Evolutionary conservation across 495 filamentous ascomycete species (phyloP).

Genomic region (Immersiella caudata): DNA sequence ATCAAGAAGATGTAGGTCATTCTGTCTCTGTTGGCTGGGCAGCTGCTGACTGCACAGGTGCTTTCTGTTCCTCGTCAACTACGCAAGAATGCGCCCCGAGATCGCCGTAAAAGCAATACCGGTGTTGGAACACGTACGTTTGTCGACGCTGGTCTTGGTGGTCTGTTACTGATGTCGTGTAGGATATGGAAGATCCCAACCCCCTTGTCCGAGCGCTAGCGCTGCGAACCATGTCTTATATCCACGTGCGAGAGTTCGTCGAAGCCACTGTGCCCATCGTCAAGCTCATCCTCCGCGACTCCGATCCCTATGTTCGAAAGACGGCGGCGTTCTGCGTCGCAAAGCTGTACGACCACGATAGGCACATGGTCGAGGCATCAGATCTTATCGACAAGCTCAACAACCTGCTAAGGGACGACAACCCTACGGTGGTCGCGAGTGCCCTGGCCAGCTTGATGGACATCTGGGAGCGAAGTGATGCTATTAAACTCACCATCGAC

Average conservation of each 20-base stretch:
- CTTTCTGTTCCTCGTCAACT: constrained; percentile 97
- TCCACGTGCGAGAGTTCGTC: constrained; percentile 96
- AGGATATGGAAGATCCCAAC: constrained; percentile 95
- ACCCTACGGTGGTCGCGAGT: constrained; percentile 94
- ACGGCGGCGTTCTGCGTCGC: constrained; percentile 96
- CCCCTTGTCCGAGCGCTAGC: constrained; percentile 92
- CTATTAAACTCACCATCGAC: constrained; percentile 97
- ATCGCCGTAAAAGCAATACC: constrained; percentile 92
- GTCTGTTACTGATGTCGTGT: constrained; percentile 9
- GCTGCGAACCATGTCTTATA: constrained; percentile 93
- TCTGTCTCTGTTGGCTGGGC: background rate
- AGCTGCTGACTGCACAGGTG: constrained; percentile 64
- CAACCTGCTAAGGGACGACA: constrained; percentile 87
- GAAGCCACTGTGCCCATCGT: constrained; percentile 84
- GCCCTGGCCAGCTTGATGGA: constrained; percentile 92
- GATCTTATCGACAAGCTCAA: constrained; percentile 94
- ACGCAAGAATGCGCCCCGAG: constrained; percentile 91
- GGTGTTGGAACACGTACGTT: constrained; percentile 74
- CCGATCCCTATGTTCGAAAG: constrained; percentile 96
- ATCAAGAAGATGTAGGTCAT: constrained; percentile 98
- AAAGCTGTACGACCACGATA: constrained; percentile 96
- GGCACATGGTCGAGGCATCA: constrained; percentile 81
- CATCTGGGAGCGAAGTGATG: constrained; percentile 97
- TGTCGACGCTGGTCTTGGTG: background rate
- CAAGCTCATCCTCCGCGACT: constrained; percentile 80